Percentiles rank a stretch among this genome's conserved stretches.
Evolutionary conservation across 2,329 filamentous ascomycete genomes (phyloP).

Genomic region (Bipolaris cookei): DNA sequence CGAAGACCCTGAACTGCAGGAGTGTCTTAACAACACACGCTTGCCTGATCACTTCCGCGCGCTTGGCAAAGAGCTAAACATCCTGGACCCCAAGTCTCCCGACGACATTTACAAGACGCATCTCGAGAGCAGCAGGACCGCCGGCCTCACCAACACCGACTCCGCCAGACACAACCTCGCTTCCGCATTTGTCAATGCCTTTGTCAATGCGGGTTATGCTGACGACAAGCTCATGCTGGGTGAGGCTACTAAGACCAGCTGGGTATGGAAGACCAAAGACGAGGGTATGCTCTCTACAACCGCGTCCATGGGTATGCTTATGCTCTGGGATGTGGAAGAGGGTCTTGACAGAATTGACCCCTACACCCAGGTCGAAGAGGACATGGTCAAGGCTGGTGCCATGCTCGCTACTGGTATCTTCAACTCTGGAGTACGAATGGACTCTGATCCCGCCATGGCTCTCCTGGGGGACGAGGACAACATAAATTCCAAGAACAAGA

Average conservation of each 20-base stretch:
- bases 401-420: constrained; percentile 94
- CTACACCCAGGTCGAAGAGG: constrained; percentile 84
- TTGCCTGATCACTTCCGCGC: constrained; percentile 92
- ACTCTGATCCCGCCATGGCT: constrained; percentile 88
- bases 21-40: constrained; percentile 86
- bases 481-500: constrained; percentile 76
- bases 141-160: constrained; percentile 91
- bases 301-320: constrained; percentile 87
- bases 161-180: constrained; percentile 95
- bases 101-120: constrained; percentile 99
- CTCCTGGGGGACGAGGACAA: constrained; percentile 81
- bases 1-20: constrained; percentile 75
- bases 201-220: constrained; percentile 93
- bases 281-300: constrained; percentile 97
- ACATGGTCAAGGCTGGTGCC: constrained; percentile 87
- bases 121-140: constrained; percentile 90
- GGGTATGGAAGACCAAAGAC: constrained; percentile 99
- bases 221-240: constrained; percentile 98
- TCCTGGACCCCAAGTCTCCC: constrained; percentile 92
- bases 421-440: constrained; percentile 87
- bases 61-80: constrained; percentile 93
- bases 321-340: constrained; percentile 92
- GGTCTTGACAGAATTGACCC: constrained; percentile 94
- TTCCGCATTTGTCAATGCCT: constrained; percentile 94
- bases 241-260: constrained; percentile 80